These are phyloP conservation scores for Xerocomellus dryophilus DNA, from an alignment of 768 basidiomycete species.

Conservation along the genomic window DNA sequence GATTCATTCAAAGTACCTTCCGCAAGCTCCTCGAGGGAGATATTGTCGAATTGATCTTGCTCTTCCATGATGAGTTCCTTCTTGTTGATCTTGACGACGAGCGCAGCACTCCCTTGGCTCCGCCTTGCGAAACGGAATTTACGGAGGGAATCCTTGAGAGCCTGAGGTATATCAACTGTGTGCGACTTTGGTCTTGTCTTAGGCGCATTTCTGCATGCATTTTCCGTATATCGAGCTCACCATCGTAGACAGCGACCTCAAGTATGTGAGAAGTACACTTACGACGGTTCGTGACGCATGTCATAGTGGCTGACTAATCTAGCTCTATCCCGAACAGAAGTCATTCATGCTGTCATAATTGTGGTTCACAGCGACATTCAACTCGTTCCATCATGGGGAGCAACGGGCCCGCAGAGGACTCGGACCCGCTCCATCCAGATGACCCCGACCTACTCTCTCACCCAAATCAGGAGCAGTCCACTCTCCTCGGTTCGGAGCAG, in stretches of 20 bases:
- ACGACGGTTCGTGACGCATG: too few species aligned
- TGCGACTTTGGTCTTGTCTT: conserved; percentile 16
- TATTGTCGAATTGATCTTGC: conserved; percentile 73
- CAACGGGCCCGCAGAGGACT: neutral
- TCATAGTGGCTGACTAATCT: too few species aligned
- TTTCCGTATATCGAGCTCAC: conserved; percentile 15
- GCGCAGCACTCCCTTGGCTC: conserved; percentile 66
- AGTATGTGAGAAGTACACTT: neutral
- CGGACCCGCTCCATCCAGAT: conserved; percentile 42
- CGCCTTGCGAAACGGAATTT: conserved; percentile 78
- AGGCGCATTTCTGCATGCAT: neutral
- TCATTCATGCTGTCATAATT: too few species aligned
- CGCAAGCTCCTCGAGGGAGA: conserved; percentile 80
- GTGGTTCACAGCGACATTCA: neutral
- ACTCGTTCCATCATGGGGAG: conserved; percentile 13
- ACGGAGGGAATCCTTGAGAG: conserved; percentile 72
- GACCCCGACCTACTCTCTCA: conserved; percentile 43
- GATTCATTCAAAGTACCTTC: conserved; percentile 53
- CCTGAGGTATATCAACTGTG: conserved; percentile 84
- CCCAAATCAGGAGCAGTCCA: conserved; percentile 37
- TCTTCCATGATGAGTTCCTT: conserved; percentile 75
- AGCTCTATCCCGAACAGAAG: neutral
- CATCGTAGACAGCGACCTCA: conserved; percentile 11
- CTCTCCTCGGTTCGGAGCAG: conserved; percentile 24
- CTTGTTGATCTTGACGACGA: conserved; percentile 92